A percentile compares a stretch with the other conserved stretches of the same genome.
phyloP scores from a whole-genome alignment of 768 basidiomycete genomes.

The Gloeophyllum trabeum region DNA sequence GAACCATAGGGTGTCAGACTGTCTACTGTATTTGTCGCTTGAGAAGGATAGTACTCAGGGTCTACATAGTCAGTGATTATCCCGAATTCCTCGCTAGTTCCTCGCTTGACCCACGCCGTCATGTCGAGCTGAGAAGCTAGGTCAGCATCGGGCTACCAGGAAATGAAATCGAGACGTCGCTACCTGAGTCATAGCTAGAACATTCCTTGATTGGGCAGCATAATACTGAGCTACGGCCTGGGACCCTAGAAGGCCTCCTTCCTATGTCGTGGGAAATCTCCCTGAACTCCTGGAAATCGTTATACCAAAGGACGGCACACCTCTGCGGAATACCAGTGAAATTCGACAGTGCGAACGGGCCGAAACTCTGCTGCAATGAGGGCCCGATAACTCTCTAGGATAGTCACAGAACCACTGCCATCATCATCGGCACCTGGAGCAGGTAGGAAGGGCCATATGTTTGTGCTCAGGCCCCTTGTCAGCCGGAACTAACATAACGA shows the following conservation, averaged over 20 bases:
- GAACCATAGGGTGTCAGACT: conserved; percentile 1
- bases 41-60: conserved; percentile 26
- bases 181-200: conserved; percentile 80
- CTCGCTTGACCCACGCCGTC: conserved; percentile 87
- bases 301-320: conserved; percentile 22
- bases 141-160: conserved; percentile 5
- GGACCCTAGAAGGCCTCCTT: conserved; percentile 78
- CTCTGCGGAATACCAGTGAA: conserved; percentile 82
- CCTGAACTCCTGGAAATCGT: not conserved
- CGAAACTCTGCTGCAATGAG: conserved; percentile 58
- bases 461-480: conserved; percentile 34
- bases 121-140: conserved; percentile 57
- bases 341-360: conserved; percentile 58
- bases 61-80: conserved; percentile 83
- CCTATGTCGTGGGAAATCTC: conserved; percentile 27
- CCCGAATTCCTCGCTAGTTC: conserved; percentile 52
- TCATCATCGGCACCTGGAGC: conserved; percentile 75
- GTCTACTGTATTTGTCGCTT: conserved; percentile 5
- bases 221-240: conserved; percentile 83
- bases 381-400: conserved; percentile 66
- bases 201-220: conserved; percentile 46
- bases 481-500: conserved; percentile 3
- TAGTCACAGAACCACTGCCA: conserved; percentile 61
- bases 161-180: conserved; percentile 2
- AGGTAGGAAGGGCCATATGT: conserved; percentile 65